Evolutionary conservation across 352 stramenopile species (phyloP).

Genomic region (Globisporangium megalacanthum): DNA sequence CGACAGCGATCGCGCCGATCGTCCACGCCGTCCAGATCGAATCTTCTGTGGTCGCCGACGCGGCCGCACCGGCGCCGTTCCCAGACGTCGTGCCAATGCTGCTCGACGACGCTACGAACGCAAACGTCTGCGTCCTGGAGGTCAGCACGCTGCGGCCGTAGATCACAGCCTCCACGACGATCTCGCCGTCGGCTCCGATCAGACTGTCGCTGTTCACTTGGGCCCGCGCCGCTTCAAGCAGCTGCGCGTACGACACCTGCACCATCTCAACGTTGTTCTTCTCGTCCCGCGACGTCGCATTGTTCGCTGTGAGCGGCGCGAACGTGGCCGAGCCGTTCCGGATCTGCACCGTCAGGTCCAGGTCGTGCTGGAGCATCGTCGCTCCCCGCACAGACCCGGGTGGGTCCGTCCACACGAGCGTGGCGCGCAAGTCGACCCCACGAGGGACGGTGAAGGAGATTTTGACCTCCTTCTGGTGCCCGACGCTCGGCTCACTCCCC

Average conservation of each 20-base stretch:
- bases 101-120: conserved; percentile 71
- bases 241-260: conserved; percentile 51
- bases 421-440: conserved; percentile 53
- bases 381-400: conserved; percentile 44
- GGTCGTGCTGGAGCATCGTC: conserved; percentile 57
- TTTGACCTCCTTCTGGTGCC: conserved; percentile 26
- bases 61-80: conserved; percentile 14
- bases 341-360: conserved; percentile 67
- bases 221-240: conserved; percentile 23
- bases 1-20: conserved; percentile 36
- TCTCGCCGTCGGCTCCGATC: conserved; percentile 15
- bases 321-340: conserved; percentile 41
- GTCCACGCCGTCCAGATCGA: conserved; percentile 59
- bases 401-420: conserved; percentile 68
- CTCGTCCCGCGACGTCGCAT: conserved; percentile 57
- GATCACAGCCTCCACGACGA: conserved; percentile 65
- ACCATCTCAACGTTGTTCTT: conserved; percentile 81
- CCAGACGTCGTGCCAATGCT: conserved; percentile 43
- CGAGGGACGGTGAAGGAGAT: conserved; percentile 52
- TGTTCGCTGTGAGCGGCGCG: conserved; percentile 48
- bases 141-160: conserved; percentile 54
- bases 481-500: conserved; percentile 48
- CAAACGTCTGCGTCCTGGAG: conserved; percentile 52
- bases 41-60: conserved; percentile 2
- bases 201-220: conserved; percentile 18